Conservation (phyloP, 495 filamentous ascomycete genomes). For the Penicillium taxi region DNA sequence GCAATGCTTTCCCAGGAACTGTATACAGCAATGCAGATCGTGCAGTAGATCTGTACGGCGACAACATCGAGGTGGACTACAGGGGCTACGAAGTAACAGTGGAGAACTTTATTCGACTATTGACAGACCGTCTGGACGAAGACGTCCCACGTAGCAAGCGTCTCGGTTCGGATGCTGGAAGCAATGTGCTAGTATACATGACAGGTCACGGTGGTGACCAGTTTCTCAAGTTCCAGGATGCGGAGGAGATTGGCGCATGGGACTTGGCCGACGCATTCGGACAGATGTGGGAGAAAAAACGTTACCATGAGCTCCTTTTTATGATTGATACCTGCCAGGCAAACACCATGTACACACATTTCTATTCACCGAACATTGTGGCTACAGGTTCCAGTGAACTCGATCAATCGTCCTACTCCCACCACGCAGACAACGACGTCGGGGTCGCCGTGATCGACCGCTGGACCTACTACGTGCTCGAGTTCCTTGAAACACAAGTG, state of each 20-base stretch:
- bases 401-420: slow-evolving; percentile 89
- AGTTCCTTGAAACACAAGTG: slow-evolving; percentile 89
- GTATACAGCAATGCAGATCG: slow-evolving; percentile 98
- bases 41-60: slow-evolving; percentile 90
- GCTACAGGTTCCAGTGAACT: slow-evolving; percentile 90
- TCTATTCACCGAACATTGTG: slow-evolving; percentile 95
- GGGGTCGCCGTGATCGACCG: slow-evolving; percentile 97
- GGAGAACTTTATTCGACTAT: slow-evolving; percentile 92
- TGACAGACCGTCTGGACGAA: slow-evolving; percentile 87
- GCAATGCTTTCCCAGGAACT: slow-evolving; percentile 93
- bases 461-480: slow-evolving; percentile 97
- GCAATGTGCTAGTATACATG: slow-evolving; percentile 98
- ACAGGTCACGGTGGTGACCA: slow-evolving; percentile 98
- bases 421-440: slow-evolving; percentile 96
- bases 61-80: slow-evolving; percentile 99
- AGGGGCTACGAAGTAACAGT: slow-evolving; percentile 97
- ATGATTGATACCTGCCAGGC: slow-evolving; percentile 99
- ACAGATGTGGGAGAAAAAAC: slow-evolving; percentile 99
- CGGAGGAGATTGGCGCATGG: slow-evolving; percentile 93
- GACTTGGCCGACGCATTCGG: slow-evolving; percentile 96
- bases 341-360: slow-evolving; percentile 96
- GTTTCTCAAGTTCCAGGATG: slow-evolving; percentile 97
- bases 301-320: slow-evolving; percentile 91
- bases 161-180: slow-evolving; percentile 82
- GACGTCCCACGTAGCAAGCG: slow-evolving; percentile 92